These are phyloP conservation scores for Ascoidea rubescens DNA, from an alignment of 805 yeast species.

Conservation along the genomic window DNA sequence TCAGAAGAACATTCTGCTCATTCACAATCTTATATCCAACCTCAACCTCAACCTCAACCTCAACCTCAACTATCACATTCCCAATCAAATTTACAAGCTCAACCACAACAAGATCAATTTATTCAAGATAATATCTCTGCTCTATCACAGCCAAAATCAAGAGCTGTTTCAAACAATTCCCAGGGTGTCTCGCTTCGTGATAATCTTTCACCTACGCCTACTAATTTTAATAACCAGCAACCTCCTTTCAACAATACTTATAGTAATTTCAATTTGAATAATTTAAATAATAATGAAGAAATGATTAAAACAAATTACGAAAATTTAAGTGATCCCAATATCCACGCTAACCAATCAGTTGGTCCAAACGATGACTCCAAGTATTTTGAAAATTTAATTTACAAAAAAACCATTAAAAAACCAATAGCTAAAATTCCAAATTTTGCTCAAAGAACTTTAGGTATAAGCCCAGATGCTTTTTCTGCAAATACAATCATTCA, in stretches of 20 bases:
- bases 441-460: slow-evolving; percentile 6
- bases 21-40: not conserved
- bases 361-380: no score
- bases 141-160: no score
- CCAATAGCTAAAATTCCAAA: slow-evolving; percentile 6
- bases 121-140: no score
- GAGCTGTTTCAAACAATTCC: no score
- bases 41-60: not conserved
- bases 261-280: no score
- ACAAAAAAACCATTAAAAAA: not conserved
- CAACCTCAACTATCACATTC: not conserved
- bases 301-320: not conserved
- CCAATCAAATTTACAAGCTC: not conserved
- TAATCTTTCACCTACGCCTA: not conserved
- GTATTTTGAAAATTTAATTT: no score
- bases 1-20: not conserved
- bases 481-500: slow-evolving; percentile 8
- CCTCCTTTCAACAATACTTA: not conserved
- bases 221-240: not conserved
- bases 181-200: no score
- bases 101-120: not conserved
- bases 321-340: not conserved
- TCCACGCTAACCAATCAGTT: no score
- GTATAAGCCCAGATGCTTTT: slow-evolving; percentile 6
- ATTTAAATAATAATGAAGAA: not conserved